Evolutionary conservation across 129 eudicot species (phyloP).

Genomic region (Oenanthe sinensis): DNA sequence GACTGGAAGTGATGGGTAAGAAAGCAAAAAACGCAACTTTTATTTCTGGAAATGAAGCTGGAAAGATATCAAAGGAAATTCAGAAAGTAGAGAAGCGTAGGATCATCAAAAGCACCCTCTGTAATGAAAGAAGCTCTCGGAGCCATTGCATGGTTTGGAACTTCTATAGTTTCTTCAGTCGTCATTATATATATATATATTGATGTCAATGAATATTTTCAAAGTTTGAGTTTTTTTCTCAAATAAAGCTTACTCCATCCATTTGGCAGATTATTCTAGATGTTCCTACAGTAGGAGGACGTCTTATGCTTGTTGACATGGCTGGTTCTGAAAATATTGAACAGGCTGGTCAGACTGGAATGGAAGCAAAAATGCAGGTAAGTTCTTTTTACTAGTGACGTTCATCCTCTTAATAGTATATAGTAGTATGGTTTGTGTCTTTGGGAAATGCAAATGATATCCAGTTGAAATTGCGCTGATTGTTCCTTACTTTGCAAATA

Average conservation of each 20-base stretch:
- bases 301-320: constrained; percentile 99
- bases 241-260: background rate
- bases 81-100: constrained; percentile 98
- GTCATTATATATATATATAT: background rate
- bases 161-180: background rate
- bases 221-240: background rate
- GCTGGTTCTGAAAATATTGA: constrained; percentile 98
- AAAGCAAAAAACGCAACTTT: constrained; percentile 98
- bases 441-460: background rate
- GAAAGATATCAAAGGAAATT: constrained; percentile 86
- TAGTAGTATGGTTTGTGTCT: background rate
- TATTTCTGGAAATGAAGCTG: constrained; percentile 89
- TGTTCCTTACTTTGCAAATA: constrained; percentile 14
- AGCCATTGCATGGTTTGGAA: constrained; percentile 94
- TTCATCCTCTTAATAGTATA: background rate
- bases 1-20: constrained; percentile 92
- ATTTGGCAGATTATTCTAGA: constrained; percentile 70
- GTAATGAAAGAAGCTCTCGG: constrained; percentile 95
- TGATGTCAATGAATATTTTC: background rate
- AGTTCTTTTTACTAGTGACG: background rate
- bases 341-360: constrained; percentile 91
- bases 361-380: constrained; percentile 99
- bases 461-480: background rate
- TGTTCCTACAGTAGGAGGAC: constrained; percentile 95
- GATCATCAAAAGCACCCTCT: constrained; percentile 75